Base-by-base conservation (phyloP, 495 filamentous ascomycete species). In the Talaromyces thailandensis region DNA sequence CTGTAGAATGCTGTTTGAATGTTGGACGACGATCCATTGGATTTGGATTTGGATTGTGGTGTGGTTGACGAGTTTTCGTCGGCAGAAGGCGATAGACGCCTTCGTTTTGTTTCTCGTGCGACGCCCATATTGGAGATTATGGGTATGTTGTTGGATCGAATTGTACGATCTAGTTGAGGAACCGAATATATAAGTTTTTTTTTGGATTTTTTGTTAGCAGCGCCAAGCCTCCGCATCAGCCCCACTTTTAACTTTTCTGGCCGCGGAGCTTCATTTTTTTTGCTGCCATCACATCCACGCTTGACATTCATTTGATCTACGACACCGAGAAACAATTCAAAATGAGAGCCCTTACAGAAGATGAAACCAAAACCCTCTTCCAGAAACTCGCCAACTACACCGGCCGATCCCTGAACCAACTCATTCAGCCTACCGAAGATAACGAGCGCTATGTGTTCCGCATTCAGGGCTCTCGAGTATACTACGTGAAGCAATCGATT, bases 371-470 rank as follows among this genome's bases (percentile, higher is more conserved):
- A 61, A 82, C 81, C 3, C 82, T 95, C 64, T 93, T 96, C 75
- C 74, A 82, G 48, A 96, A 96, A 76, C 82, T 96, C 11, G 92
- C 92, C 37, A 84, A 87, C 64, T 94, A 93, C 75, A 91, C 87
- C 28, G 91, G 92, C 58, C 79, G 78, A 56, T 90, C 88, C 11
- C 81, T 98, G 57, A 91, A 86, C 64, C 80, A 87, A 68, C 82
- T 98, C 51, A 91, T 96, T 71, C 84, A 88, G 48, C 85, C 86
- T 3, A 74, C 83, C 26, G 72, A 76, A 50, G 75, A 81, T 55
- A 77, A 83, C 60, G 86, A 90, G 69, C 86, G 89, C 66, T 86
- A 89, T 77, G 91, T 95, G 48, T 97, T 98, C 78, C 86, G 94
- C 31, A 79, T 96, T 31, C 86, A 90, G 64, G 84, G 87, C 64